Percentiles rank a stretch among this genome's conserved stretches.
phyloP scores from a whole-genome alignment of 1,284 basidiomycete genomes.

The Golubevia sp. region DNA sequence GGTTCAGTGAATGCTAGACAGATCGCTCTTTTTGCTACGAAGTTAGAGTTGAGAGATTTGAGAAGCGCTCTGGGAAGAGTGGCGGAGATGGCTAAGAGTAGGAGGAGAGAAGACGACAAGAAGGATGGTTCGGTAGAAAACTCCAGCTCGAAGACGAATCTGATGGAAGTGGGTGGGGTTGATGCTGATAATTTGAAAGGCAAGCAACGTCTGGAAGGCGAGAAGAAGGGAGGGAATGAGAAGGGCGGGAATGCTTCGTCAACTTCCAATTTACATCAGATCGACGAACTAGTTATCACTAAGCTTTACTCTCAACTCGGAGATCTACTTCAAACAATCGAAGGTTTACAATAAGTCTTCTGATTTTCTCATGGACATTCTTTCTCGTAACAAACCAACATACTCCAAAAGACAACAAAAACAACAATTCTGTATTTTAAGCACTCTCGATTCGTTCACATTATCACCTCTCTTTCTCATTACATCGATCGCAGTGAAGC shows the following conservation, averaged over 20 bases:
- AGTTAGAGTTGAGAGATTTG: constrained; percentile 51
- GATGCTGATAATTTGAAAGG: no score
- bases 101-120: not conserved
- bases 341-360: no score
- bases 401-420: no score
- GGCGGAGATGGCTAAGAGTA: constrained; percentile 24
- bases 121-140: not conserved
- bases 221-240: not conserved
- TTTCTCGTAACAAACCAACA: no score
- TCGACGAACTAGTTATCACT: constrained; percentile 52
- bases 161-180: no score
- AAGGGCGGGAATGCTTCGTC: not conserved
- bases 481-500: no score
- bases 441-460: no score
- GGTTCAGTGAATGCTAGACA: constrained; percentile 37
- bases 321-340: constrained; percentile 46
- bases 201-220: not conserved
- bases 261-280: constrained; percentile 30
- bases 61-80: constrained; percentile 47
- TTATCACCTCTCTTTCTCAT: no score
- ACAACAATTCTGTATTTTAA: no score
- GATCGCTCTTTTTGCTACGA: constrained; percentile 58
- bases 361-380: no score
- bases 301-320: constrained; percentile 48
- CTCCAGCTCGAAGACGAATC: not conserved